Evolutionary conservation across 257 asterid genomes (phyloP), one percentile per base, ranked within the genome.

Genomic region (Anisodus acutangulus): DNA sequence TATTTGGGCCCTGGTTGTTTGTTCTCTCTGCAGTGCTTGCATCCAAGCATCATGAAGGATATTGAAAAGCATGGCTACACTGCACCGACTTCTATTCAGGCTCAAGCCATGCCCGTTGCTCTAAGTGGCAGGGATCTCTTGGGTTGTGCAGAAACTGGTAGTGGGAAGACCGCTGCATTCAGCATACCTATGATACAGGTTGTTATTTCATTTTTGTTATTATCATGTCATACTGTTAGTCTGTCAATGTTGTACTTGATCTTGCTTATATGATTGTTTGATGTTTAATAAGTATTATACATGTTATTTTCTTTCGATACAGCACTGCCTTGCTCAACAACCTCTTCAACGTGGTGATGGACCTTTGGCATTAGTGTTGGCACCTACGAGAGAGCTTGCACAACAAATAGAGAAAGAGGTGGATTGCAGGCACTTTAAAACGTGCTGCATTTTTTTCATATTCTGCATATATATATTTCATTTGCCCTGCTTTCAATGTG

Each of bases 111-210:
- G 97, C 98, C 98, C 72, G 91, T 95, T 78, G 97, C 98, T 83
- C 94, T 95, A 11, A 92, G 92, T 80, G 97, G 97, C 85, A 92
- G 96, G 85, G 98, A 95, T 90, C 95, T 95, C 58, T 86, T 95
- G 88, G 98, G 98, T 51, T 93, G 98, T 90, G 98, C 98, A 53
- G 98, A 93, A 88, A 95, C 98, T 86, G 98, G 98, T 45, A 91
- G 97, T 84, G 98, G 98, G 57, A 95, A 93, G 87, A 95, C 98
- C 9, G 97, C 98, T 82, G 98, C 98, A 66, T 95, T 95, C 84
- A 81, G 91, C 82, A 87, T 95, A 82, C 98, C 98, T 72, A 91
- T 95, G 97, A 95, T 95, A 87, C 95, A 95, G 98, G 98, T 92
- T 86, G 47, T 63, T 57, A 60, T 90, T 68, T 81, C 86, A 57